Evolutionary conservation across 2,329 filamentous ascomycete genomes (phyloP).

Genomic region (Aspergillus flavus): DNA sequence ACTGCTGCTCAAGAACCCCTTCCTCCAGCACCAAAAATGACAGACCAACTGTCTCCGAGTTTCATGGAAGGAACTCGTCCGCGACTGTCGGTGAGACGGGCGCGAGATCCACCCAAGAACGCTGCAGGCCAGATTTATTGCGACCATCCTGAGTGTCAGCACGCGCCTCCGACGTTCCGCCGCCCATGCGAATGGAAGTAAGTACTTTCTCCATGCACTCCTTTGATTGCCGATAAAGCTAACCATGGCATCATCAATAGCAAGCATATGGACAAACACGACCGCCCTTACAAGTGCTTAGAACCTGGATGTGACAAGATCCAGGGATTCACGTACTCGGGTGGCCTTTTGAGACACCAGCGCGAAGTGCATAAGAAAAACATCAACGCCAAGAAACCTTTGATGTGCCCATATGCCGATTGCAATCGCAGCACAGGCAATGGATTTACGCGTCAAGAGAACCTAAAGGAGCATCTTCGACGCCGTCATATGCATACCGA

Average conservation of each 20-base stretch:
- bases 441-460: conserved; percentile 91
- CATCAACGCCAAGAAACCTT: conserved; percentile 81
- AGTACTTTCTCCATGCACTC: conserved; percentile 44
- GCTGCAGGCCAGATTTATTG: conserved; percentile 76
- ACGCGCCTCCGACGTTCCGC: conserved; percentile 67
- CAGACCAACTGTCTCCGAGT: conserved; percentile 33
- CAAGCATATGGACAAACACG: conserved; percentile 99
- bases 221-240: conserved; percentile 12
- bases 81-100: conserved; percentile 45
- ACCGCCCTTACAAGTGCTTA: conserved; percentile 85
- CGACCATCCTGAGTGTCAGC: conserved; percentile 68
- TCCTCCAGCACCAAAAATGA: conserved; percentile 38
- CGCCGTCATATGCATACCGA: conserved; percentile 72
- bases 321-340: conserved; percentile 92
- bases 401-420: conserved; percentile 81
- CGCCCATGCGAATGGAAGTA: conserved; percentile 95
- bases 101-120: conserved; percentile 62
- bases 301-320: conserved; percentile 86
- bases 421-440: conserved; percentile 89
- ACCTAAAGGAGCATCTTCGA: conserved; percentile 88
- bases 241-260: conserved; percentile 49
- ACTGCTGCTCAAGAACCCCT: conserved; percentile 38
- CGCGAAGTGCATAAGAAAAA: conserved; percentile 92
- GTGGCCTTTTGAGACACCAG: conserved; percentile 84
- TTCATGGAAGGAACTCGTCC: conserved; percentile 41